Evolutionary conservation across 2,329 filamentous ascomycete genomes (phyloP).

Genomic region (Venturia carpophila): DNA sequence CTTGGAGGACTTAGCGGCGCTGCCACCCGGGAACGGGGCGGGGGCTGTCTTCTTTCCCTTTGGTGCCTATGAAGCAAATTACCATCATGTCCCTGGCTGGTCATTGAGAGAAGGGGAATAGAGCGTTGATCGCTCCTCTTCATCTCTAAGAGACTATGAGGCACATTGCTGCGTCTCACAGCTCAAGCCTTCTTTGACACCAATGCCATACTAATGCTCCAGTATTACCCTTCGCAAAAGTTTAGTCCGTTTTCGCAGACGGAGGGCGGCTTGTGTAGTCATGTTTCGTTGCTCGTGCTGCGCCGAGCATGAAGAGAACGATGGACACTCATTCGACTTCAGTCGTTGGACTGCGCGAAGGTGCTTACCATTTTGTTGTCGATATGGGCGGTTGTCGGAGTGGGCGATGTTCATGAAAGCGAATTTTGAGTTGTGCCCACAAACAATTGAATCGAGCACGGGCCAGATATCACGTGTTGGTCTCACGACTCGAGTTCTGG

Average conservation of each 20-base stretch:
- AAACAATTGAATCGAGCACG: background rate
- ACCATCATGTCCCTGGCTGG: slow-evolving; percentile 59
- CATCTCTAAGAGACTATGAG: slow-evolving; percentile 74
- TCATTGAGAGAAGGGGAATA: slow-evolving; percentile 99
- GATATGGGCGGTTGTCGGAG: background rate
- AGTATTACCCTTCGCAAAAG: slow-evolving; percentile 4
- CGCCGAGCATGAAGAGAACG: slow-evolving; percentile 10
- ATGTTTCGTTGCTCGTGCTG: background rate
- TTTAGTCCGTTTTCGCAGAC: background rate
- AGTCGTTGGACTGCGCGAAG: slow-evolving; percentile 2
- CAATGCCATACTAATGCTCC: slow-evolving; percentile 6
- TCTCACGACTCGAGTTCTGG: background rate
- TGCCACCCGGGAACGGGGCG: slow-evolving; percentile 91
- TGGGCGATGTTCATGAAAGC: background rate
- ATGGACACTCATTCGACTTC: slow-evolving; percentile 6
- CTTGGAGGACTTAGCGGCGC: slow-evolving; percentile 68
- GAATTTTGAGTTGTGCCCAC: background rate
- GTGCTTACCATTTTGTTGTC: slow-evolving; percentile 15
- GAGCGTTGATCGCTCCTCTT: slow-evolving; percentile 71
- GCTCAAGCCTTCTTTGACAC: slow-evolving; percentile 44
- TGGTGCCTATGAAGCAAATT: slow-evolving; percentile 35
- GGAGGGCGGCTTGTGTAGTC: background rate
- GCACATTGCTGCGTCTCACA: slow-evolving; percentile 48
- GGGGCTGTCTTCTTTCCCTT: slow-evolving; percentile 99
- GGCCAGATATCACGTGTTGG: background rate